Conservation (phyloP, 192 early-diverging fungal genomes). For the Dimargaris cristalligena region DNA sequence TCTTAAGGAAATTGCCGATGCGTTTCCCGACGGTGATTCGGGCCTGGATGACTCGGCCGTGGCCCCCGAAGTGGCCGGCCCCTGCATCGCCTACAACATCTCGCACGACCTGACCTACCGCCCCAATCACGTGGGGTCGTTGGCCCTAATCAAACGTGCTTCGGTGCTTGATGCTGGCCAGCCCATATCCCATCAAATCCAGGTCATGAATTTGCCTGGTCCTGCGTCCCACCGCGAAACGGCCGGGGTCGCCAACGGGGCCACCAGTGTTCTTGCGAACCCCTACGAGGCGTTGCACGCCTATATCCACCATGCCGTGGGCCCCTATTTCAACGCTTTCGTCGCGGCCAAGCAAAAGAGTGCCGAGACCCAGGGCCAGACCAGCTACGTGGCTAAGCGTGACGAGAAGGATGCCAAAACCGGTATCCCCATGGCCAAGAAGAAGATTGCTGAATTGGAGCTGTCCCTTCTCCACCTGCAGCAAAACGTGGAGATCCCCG, state of each 20-base stretch:
- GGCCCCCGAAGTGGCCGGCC: background rate
- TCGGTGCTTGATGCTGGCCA: conserved; percentile 51
- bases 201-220: conserved; percentile 83
- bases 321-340: conserved; percentile 93
- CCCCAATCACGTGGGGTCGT: conserved; percentile 50
- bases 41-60: conserved; percentile 12
- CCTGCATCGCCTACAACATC: conserved; percentile 31
- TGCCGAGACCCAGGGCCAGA: conserved; percentile 20
- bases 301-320: conserved; percentile 82
- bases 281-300: conserved; percentile 83
- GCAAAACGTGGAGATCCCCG: conserved; percentile 97
- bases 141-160: conserved; percentile 63
- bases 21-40: conserved; percentile 5
- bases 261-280: conserved; percentile 14
- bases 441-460: conserved; percentile 97
- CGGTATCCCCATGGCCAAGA: conserved; percentile 89
- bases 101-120: conserved; percentile 59
- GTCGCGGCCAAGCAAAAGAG: conserved; percentile 48
- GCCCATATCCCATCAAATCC: conserved; percentile 62
- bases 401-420: conserved; percentile 40
- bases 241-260: background rate
- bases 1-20: conserved; percentile 46
- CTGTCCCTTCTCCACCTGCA: conserved; percentile 86
- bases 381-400: conserved; percentile 32
- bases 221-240: conserved; percentile 30